Percentiles rank a stretch among this genome's conserved stretches.
phyloP scores from a whole-genome alignment of 495 filamentous ascomycete genomes.

The Penicillium samsonianum region DNA sequence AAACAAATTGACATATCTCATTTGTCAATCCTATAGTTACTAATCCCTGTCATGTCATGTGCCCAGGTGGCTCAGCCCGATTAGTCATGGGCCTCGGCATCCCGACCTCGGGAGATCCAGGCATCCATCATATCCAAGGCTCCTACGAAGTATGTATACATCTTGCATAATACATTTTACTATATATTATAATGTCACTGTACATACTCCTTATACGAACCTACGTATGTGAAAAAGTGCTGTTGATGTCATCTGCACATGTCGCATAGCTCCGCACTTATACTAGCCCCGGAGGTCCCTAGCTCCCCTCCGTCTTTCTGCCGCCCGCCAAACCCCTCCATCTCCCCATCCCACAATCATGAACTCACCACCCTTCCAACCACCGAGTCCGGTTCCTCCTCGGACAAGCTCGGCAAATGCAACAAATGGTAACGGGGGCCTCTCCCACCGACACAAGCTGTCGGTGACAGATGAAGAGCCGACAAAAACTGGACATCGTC shows the following conservation, averaged over 20 bases:
- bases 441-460: slow-evolving; percentile 41
- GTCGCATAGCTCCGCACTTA: background rate
- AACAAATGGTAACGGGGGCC: slow-evolving; percentile 30
- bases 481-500: slow-evolving; percentile 35
- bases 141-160: background rate
- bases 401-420: slow-evolving; percentile 67
- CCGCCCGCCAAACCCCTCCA: slow-evolving; percentile 4
- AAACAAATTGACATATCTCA: slow-evolving; percentile 5
- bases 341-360: slow-evolving; percentile 14
- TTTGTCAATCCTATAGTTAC: background rate
- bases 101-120: background rate
- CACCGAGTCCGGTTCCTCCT: slow-evolving; percentile 70
- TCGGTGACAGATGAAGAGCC: slow-evolving; percentile 52
- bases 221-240: background rate
- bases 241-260: background rate
- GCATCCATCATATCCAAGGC: background rate
- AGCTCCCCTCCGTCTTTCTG: slow-evolving; percentile 1
- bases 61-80: background rate
- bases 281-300: background rate
- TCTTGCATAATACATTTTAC: background rate
- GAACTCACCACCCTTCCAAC: slow-evolving; percentile 45
- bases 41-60: no score
- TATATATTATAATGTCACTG: background rate
- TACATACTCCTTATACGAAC: no score
- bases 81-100: slow-evolving; percentile 5